Evolutionary conservation across 306 rosid species (phyloP).

Genomic region (Sindora glabra): DNA sequence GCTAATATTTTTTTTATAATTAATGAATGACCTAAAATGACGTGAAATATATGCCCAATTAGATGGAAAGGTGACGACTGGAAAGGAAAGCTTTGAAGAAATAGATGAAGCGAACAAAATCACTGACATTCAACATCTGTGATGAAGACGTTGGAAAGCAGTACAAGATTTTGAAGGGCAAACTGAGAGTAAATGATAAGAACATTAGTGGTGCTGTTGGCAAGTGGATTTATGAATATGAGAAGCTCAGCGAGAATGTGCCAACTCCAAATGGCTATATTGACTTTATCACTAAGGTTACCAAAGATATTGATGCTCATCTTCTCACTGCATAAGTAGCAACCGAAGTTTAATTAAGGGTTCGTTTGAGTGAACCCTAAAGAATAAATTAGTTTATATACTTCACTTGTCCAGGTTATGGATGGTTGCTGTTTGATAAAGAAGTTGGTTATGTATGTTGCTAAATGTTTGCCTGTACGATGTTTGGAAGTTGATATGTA

Average conservation of each 20-base stretch:
- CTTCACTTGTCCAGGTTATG: no score
- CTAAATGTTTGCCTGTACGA: no score
- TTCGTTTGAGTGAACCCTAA: no score
- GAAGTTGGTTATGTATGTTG: no score
- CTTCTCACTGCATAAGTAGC: slow-evolving; percentile 8
- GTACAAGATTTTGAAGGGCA: neutral
- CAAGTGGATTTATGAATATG: slow-evolving; percentile 23
- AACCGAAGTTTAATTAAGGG: no score
- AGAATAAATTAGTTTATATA: no score
- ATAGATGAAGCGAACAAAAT: neutral
- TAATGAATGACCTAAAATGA: no score
- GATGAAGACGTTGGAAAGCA: neutral
- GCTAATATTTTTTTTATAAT: no score
- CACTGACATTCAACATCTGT: neutral
- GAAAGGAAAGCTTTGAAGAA: neutral
- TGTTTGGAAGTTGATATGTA: no score
- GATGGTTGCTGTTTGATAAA: no score
- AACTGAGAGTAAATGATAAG: neutral
- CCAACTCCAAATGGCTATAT: slow-evolving; percentile 17
- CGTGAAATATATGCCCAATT: neutral
- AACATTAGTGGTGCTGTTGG: neutral
- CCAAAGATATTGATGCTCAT: slow-evolving; percentile 14
- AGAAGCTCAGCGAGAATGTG: slow-evolving; percentile 3
- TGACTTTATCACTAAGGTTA: neutral
- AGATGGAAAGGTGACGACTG: slow-evolving; percentile 11